These are phyloP conservation scores for Ceratonia siliqua DNA, from an alignment of 306 rosid genomes.

Conservation along the genomic window DNA sequence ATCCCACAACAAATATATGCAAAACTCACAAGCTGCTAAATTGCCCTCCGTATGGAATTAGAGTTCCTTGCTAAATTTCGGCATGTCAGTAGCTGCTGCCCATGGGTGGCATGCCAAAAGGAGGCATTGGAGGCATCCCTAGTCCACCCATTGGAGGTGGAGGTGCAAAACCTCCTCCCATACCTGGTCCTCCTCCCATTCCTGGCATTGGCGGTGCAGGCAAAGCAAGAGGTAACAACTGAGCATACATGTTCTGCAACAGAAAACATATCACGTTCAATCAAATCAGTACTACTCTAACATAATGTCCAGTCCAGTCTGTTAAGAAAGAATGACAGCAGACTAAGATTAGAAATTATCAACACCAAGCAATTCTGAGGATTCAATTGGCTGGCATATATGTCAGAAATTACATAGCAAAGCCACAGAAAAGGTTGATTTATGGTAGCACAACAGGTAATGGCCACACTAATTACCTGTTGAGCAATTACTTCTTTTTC, in stretches of 20 bases:
- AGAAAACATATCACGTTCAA: slow-evolving; percentile 23
- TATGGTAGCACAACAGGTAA: not conserved
- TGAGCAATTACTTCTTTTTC: slow-evolving; percentile 94
- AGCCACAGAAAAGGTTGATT: not conserved
- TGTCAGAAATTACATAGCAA: slow-evolving; percentile 4
- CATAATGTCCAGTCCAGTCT: not conserved
- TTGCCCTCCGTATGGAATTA: slow-evolving; percentile 37
- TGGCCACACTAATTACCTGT: slow-evolving; percentile 60
- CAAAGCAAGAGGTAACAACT: slow-evolving; percentile 94
- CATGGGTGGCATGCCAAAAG: slow-evolving; percentile 99
- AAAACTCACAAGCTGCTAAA: slow-evolving; percentile 40
- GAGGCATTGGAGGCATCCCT: slow-evolving; percentile 99
- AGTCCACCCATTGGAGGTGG: slow-evolving; percentile 82
- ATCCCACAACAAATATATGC: slow-evolving; percentile 38
- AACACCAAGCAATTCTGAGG: slow-evolving; percentile 5
- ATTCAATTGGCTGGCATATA: not conserved
- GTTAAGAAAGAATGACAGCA: slow-evolving; percentile 6
- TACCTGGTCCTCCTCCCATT: slow-evolving; percentile 72
- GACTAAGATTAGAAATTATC: not conserved
- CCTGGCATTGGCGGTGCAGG: slow-evolving; percentile 99
- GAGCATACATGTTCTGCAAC: slow-evolving; percentile 99
- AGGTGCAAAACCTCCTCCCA: slow-evolving; percentile 75
- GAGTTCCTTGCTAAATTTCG: slow-evolving; percentile 24
- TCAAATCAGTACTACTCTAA: slow-evolving; percentile 22
- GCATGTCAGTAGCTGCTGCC: slow-evolving; percentile 73